These are phyloP conservation scores for Diaporthe sp. DNA, from an alignment of 2,329 filamentous ascomycete genomes.

Conservation along the genomic window DNA sequence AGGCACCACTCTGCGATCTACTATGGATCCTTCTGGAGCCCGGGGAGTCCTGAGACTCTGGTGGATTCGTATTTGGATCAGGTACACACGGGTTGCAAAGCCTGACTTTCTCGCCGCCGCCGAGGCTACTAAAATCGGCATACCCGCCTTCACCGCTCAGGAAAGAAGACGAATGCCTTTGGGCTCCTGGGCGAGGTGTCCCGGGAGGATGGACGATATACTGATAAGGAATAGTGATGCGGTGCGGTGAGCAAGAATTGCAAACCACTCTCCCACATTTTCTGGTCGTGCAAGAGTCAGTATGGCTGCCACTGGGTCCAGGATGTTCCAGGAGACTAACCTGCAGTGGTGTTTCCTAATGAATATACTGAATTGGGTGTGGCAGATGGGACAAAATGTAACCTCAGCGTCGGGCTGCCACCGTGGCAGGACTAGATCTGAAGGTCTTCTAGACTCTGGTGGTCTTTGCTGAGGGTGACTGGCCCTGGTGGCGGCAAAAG, in stretches of 20 bases:
- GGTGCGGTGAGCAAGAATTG: conserved; percentile 88
- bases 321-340: conserved; percentile 51
- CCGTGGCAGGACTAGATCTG: conserved; percentile 70
- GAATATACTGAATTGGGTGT: conserved; percentile 82
- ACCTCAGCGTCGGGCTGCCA: conserved; percentile 94
- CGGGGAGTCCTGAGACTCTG: conserved; percentile 47
- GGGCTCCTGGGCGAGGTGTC: conserved; percentile 42
- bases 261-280: conserved; percentile 97
- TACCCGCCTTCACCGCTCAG: conserved; percentile 53
- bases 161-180: conserved; percentile 52
- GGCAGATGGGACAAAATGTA: conserved; percentile 85
- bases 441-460: conserved; percentile 31
- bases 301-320: conserved; percentile 3
- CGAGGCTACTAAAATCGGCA: conserved; percentile 56
- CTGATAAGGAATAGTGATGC: conserved; percentile 92
- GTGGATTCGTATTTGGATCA: conserved; percentile 69
- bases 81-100: conserved; percentile 73
- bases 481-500: conserved; percentile 1
- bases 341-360: conserved; percentile 94
- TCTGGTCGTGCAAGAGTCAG: conserved; percentile 49
- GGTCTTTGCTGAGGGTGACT: conserved; percentile 20
- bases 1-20: conserved; percentile 55
- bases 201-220: conserved; percentile 87
- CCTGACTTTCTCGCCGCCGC: conserved; percentile 67
- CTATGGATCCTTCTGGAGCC: conserved; percentile 48